Conservation (phyloP, 2,329 filamentous ascomycete species). For the Gaeumannomyces sp. region DNA sequence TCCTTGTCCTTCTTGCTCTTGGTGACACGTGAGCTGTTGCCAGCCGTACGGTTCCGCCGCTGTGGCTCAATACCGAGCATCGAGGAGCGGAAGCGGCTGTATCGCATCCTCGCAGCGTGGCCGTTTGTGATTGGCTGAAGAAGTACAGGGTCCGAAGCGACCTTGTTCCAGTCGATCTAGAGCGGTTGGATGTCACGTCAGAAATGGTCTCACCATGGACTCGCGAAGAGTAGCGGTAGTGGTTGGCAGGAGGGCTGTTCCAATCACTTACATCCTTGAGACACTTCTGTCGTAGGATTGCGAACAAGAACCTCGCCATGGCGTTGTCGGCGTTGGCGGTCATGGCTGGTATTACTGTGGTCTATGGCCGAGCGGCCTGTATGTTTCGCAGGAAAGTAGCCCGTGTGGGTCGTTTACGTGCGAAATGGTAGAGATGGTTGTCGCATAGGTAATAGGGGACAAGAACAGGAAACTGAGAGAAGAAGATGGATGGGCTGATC, state of each 20-base stretch:
- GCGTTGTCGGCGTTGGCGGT: constrained; percentile 49
- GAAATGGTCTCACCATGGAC: constrained; percentile 5
- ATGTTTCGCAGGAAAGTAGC: background rate
- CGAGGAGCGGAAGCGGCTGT: constrained; percentile 43
- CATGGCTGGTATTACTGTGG: constrained; percentile 31
- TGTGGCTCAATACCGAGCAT: constrained; percentile 43
- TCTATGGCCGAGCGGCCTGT: constrained; percentile 13
- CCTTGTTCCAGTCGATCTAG: constrained; percentile 54
- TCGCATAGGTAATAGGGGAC: background rate
- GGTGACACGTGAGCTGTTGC: constrained; percentile 36
- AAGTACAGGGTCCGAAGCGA: constrained; percentile 48
- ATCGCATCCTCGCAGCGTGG: constrained; percentile 56
- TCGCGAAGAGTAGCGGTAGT: constrained; percentile 12
- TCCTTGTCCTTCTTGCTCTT: constrained; percentile 37
- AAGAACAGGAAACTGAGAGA: background rate
- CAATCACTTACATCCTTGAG: constrained; percentile 49
- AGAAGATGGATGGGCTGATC: constrained; percentile 2
- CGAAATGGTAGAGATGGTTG: background rate
- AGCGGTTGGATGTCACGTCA: background rate
- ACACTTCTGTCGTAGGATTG: constrained; percentile 53
- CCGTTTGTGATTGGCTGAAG: constrained; percentile 51
- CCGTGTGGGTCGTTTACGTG: background rate
- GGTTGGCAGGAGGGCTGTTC: background rate
- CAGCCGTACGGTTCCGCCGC: constrained; percentile 28
- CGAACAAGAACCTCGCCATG: constrained; percentile 53